A percentile compares a stretch with the other conserved stretches of the same genome.
Conservation (phyloP, 2,329 filamentous ascomycete genomes). For the Colletotrichum nymphaeae region DNA sequence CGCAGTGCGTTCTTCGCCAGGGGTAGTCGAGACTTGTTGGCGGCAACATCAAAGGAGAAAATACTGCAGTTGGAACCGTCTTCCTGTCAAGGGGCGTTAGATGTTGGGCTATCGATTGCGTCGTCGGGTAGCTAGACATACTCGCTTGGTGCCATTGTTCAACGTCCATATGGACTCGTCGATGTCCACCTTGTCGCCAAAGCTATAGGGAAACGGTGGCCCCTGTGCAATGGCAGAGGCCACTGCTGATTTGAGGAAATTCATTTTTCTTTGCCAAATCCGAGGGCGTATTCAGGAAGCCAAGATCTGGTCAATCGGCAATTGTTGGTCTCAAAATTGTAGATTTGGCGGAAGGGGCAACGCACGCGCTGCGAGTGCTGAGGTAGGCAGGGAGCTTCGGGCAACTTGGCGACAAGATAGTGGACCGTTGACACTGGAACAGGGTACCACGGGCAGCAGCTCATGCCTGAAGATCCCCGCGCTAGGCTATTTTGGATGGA, state of each 20-base stretch:
- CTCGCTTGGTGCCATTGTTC: slow-evolving; percentile 92
- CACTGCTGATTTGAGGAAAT: slow-evolving; percentile 97
- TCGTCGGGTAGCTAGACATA: slow-evolving; percentile 52
- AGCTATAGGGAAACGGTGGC: slow-evolving; percentile 90
- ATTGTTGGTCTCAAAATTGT: slow-evolving; percentile 9
- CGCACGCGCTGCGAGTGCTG: slow-evolving; percentile 26
- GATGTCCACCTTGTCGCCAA: slow-evolving; percentile 92
- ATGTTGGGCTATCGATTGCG: background rate
- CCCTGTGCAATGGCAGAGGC: slow-evolving; percentile 97
- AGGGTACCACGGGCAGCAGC: slow-evolving; percentile 12
- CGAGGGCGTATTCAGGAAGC: background rate
- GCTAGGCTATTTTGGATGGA: slow-evolving; percentile 35
- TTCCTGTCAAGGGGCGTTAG: slow-evolving; percentile 68
- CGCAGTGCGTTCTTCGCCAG: slow-evolving; percentile 94
- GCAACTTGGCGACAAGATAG: slow-evolving; percentile 34
- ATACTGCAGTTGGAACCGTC: slow-evolving; percentile 95
- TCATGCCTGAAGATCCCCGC: slow-evolving; percentile 31
- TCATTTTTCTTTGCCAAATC: slow-evolving; percentile 68
- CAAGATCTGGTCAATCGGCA: background rate
- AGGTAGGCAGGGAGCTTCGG: slow-evolving; percentile 11
- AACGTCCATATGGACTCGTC: slow-evolving; percentile 97
- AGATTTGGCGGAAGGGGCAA: slow-evolving; percentile 21
- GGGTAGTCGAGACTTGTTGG: slow-evolving; percentile 83
- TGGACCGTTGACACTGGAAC: slow-evolving; percentile 18
- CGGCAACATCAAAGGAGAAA: slow-evolving; percentile 90